These are phyloP conservation scores for Collybiopsis confluens DNA, from an alignment of 768 basidiomycete species.

Conservation along the genomic window DNA sequence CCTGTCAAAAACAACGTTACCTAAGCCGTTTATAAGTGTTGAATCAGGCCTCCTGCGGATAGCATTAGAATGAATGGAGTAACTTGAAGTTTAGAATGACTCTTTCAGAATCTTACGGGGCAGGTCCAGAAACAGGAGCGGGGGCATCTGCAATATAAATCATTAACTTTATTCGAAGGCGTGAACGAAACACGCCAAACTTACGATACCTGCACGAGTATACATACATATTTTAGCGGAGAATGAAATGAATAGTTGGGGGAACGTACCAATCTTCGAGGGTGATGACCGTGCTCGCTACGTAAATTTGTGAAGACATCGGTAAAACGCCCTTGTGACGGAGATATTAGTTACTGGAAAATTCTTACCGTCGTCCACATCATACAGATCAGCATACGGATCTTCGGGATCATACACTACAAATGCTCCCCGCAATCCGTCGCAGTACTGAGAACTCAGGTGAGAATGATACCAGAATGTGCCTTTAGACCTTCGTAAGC, in stretches of 20 bases:
- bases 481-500: too few species aligned
- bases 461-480: slow-evolving; percentile 19
- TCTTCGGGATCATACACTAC: slow-evolving; percentile 28
- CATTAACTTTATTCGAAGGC: neutral
- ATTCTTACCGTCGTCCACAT: slow-evolving; percentile 19
- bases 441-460: slow-evolving; percentile 36
- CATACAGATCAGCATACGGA: slow-evolving; percentile 15
- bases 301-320: neutral
- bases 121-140: neutral
- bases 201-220: slow-evolving; percentile 4
- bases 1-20: slow-evolving; percentile 7
- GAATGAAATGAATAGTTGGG: neutral
- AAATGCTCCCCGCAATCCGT: slow-evolving; percentile 34
- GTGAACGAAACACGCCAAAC: neutral
- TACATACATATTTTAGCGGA: neutral
- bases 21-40: slow-evolving; percentile 31
- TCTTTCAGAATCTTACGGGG: neutral
- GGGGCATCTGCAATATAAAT: neutral
- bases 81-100: neutral
- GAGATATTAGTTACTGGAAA: neutral
- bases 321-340: neutral
- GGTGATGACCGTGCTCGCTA: slow-evolving; percentile 28
- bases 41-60: slow-evolving; percentile 13
- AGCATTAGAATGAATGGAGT: neutral
- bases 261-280: slow-evolving; percentile 28